Conservation (phyloP, 2,329 filamentous ascomycete genomes). For the Epicoccum nigrum region DNA sequence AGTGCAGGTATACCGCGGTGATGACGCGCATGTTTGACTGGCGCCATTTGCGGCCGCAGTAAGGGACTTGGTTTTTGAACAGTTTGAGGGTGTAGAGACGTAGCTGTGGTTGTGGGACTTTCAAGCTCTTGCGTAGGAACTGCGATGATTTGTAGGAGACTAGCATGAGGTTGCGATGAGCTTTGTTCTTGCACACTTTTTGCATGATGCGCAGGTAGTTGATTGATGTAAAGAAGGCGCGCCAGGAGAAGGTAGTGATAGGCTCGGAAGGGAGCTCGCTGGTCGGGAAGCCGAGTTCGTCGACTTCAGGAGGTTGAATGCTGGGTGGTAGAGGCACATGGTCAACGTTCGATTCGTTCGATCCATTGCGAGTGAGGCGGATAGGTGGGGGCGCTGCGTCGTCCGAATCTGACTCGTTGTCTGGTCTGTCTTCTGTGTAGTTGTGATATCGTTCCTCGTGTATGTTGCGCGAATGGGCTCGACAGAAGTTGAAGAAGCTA, state of each 20-base stretch:
- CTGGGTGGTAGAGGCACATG: conserved; percentile 34
- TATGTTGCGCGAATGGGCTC: conserved; percentile 69
- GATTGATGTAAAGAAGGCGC: conserved; percentile 94
- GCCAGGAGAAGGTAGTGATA: conserved; percentile 88
- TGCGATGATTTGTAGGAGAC: conserved; percentile 95
- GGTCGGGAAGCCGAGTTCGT: conserved; percentile 85
- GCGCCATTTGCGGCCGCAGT: conserved; percentile 97
- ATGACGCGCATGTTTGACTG: conserved; percentile 99
- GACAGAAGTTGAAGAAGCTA: conserved; percentile 95
- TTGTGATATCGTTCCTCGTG: conserved; percentile 34
- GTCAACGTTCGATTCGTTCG: conserved; percentile 34
- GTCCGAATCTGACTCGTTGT: conserved; percentile 52
- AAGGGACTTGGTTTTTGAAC: conserved; percentile 98
- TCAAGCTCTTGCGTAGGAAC: conserved; percentile 88
- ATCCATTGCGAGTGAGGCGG: conserved; percentile 59
- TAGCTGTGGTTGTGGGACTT: conserved; percentile 84
- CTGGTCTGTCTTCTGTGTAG: conserved; percentile 25
- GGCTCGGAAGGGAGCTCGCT: conserved; percentile 72
- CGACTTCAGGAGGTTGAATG: conserved; percentile 63
- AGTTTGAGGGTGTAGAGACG: conserved; percentile 95
- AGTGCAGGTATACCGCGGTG: conserved; percentile 93
- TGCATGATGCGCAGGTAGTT: conserved; percentile 96
- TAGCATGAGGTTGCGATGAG: conserved; percentile 89
- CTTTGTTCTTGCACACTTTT: conserved; percentile 95
- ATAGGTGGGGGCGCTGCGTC: conserved; percentile 86